phyloP scores from a whole-genome alignment of 2,329 filamentous ascomycete genomes.

The Pseudocercospora fijiensis region DNA sequence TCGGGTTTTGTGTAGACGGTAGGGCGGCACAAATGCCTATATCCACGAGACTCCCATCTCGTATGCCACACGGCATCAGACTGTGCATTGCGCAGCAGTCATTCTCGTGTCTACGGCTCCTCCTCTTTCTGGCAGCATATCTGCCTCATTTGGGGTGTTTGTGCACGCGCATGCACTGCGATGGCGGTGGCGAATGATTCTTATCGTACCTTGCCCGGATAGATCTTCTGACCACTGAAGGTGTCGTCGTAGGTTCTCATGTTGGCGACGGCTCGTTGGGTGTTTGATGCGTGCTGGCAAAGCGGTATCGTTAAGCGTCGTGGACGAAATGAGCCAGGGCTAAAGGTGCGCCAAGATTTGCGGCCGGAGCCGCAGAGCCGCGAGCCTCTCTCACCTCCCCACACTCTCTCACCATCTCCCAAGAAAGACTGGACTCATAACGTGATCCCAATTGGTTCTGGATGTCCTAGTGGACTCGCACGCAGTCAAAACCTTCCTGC shows the following conservation, averaged over 20 bases:
- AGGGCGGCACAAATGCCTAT: conserved; percentile 2
- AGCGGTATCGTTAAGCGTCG: not conserved
- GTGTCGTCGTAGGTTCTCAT: conserved; percentile 78
- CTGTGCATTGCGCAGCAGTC: conserved; percentile 5
- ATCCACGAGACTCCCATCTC: not conserved
- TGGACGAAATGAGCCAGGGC: not conserved
- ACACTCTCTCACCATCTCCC: no score
- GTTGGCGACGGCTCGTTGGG: conserved; percentile 47
- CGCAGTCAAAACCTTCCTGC: not conserved
- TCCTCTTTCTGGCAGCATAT: conserved; percentile 15
- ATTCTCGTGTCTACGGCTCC: conserved; percentile 7
- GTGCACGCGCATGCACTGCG: conserved; percentile 3
- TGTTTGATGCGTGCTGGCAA: conserved; percentile 5
- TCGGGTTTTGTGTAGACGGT: conserved; percentile 21
- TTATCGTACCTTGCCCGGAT: conserved; percentile 68
- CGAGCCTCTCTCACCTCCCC: no score
- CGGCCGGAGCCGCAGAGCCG: not conserved
- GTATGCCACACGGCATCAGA: conserved; percentile 8
- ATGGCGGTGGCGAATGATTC: conserved; percentile 1
- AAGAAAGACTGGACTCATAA: no score
- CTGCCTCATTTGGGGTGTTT: conserved; percentile 11
- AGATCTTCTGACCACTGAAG: conserved; percentile 76
- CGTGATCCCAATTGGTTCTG: not conserved
- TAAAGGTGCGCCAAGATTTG: not conserved
- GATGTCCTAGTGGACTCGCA: not conserved